Base-by-base conservation (phyloP, 257 asterid species). In the Gentiana dahurica region DNA sequence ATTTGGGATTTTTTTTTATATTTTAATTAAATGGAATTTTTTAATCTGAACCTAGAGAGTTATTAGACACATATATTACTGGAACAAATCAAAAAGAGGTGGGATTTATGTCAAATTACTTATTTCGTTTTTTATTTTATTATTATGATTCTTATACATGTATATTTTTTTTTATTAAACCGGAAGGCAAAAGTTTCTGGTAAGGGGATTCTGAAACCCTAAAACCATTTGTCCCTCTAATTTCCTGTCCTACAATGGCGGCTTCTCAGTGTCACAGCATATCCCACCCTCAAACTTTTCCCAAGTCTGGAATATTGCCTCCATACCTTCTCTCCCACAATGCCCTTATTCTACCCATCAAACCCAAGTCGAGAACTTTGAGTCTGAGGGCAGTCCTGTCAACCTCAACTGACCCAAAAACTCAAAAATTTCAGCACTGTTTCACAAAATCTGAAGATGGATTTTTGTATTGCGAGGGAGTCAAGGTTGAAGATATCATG, bases 371-470 rank as follows among this genome's bases (percentile, higher is more conserved):
- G 1, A 68, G 74, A 54, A 45, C 75, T 46, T 48, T 71, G 48
- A 54, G 63, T 56, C 60, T 77, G 0, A 79, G 73, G 60, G 95
- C 96, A 39, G 77, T 71, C 57, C 66, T 82, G 32, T 79, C 95
- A 9, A 48, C 85, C 0, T 33, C 85, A 2, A 57, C 89, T 1
- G 91, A 80, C n/a, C 78, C 85, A 11, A 62, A 76, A 65, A 75
- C 87, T 58, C 80, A 77, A 59, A 71, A 80, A 8, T 79, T 84
- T 56, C 69, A 75, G 68, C 98, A 90, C 68, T 90, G 96, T 60
- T 90, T 87, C 79, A 49, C 61, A 49, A 90, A 84, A 73, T 77
- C 83, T 36, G 87, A 72, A 2, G 96, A 87, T 68, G 96, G 96
- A 2, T 82, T 65, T 72, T 61, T 87, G 73, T 77, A 70, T 11